Base-by-base conservation (phyloP, 768 basidiomycete species). In the Mycena vitilis region DNA sequence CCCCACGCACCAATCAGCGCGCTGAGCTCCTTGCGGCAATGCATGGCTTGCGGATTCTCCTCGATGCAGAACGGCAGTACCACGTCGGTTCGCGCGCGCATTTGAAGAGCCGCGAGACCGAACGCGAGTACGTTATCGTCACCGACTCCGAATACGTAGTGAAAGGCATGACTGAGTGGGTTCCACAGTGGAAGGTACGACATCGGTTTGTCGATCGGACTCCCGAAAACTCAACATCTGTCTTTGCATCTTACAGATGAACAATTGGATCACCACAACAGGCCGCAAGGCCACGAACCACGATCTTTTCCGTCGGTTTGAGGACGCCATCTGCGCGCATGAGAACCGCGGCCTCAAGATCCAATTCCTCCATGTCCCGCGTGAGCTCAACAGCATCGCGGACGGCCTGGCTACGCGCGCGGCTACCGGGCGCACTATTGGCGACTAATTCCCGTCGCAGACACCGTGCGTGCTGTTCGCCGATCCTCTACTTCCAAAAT, bases 71-170 rank as follows among this genome's bases (percentile, higher is more conserved):
- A 23, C 12, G 18, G 13, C 23, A 45, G 22, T 44, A 60, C 22
- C 58, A 60, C 18, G 52, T 47, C 42, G 58, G 42, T 40, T 52
- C 49, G 7, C 42, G 34, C 16, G 44, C 57, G 10, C 65, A 53
- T 15, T 20, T 53, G 51, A 44, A 47, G 42, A 60, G 65, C 36
- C 5, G 2, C 1, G 55, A 42, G 2, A 45, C 23, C 69, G 65
- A 63, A 70, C 10, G 34, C 1, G 63, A 64, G 2, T 51, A 57
- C 37, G 22, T 78, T 51, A 66, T 81, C 66, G 74, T 76, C 12
- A 75, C 77, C 6, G 79, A 81, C 67, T 80, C 79, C 1, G 79
- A 80, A 62, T 81, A 80, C 49, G 78, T 81, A 20, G 76, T 78
- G 40, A 75, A 73, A 47, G 80, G 78, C 4, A 78, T 80, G 55